phyloP scores from a whole-genome alignment of 2,329 filamentous ascomycete genomes.

The Fusarium avenaceum region DNA sequence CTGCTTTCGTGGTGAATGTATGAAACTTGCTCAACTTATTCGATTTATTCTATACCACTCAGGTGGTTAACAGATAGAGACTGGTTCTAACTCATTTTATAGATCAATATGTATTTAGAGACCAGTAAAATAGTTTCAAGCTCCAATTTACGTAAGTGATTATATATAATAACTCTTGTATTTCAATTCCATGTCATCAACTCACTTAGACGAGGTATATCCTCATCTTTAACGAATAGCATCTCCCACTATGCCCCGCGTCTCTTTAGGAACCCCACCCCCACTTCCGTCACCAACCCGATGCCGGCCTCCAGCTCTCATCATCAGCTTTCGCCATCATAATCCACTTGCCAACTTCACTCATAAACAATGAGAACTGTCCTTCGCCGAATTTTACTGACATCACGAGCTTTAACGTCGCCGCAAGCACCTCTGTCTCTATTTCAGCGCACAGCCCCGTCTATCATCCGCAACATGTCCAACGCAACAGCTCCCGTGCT shows the following conservation, averaged over 20 bases:
- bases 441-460: conserved; percentile 24
- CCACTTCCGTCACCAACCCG: conserved; percentile 33
- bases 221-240: conserved; percentile 21
- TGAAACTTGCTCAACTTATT: neutral
- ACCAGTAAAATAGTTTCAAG: too few relatives aligned
- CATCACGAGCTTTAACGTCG: conserved; percentile 29
- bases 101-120: too few relatives aligned
- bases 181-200: neutral
- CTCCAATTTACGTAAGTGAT: too few relatives aligned
- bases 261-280: conserved; percentile 34
- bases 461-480: conserved; percentile 54
- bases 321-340: conserved; percentile 9
- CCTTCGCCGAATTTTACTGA: conserved; percentile 26
- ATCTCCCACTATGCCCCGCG: conserved; percentile 25
- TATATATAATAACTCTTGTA: too few relatives aligned
- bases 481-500: conserved; percentile 64
- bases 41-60: too few relatives aligned
- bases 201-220: neutral
- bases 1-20: neutral
- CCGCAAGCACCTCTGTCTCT: conserved; percentile 35
- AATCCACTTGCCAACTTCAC: neutral
- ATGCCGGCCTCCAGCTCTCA: conserved; percentile 25
- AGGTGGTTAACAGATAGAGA: too few relatives aligned
- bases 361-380: conserved; percentile 37
- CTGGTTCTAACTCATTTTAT: too few relatives aligned